Evolutionary conservation across 164 flowering plant genomes (phyloP).

Genomic region (Nymphaea colorata): DNA sequence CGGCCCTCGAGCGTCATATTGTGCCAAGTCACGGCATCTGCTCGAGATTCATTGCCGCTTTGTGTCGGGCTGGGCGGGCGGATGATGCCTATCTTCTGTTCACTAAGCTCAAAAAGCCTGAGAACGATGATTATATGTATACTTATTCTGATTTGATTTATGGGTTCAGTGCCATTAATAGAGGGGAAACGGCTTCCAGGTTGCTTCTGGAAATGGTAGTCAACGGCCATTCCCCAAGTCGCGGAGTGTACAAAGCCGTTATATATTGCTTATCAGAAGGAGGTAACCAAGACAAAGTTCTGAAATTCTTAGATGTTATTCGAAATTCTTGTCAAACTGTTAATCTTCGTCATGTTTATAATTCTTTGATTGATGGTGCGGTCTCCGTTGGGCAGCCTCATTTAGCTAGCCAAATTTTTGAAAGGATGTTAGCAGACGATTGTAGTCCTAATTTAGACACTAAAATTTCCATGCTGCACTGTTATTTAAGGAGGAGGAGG

Average conservation of each 20-base stretch:
- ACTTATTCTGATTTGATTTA: slow-evolving; percentile 33
- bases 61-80: slow-evolving; percentile 37
- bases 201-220: slow-evolving; percentile 70
- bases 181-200: slow-evolving; percentile 57
- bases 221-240: slow-evolving; percentile 36
- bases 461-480: slow-evolving; percentile 35
- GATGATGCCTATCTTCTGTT: slow-evolving; percentile 51
- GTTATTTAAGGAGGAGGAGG: slow-evolving; percentile 37
- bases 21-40: slow-evolving; percentile 24
- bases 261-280: slow-evolving; percentile 25
- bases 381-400: slow-evolving; percentile 48
- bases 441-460: slow-evolving; percentile 28
- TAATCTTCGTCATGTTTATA: slow-evolving; percentile 18
- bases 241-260: slow-evolving; percentile 34
- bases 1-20: slow-evolving; percentile 27
- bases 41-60: slow-evolving; percentile 33
- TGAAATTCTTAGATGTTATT: slow-evolving; percentile 38
- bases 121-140: slow-evolving; percentile 9
- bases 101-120: slow-evolving; percentile 17
- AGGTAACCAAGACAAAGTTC: slow-evolving; percentile 34
- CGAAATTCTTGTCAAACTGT: slow-evolving; percentile 9
- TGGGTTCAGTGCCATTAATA: slow-evolving; percentile 27
- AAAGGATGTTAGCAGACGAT: slow-evolving; percentile 43
- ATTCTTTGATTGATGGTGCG: slow-evolving; percentile 61
- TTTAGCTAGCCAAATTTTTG: slow-evolving; percentile 43